Evolutionary conservation across 805 yeast genomes (phyloP).

Genomic region (Jamesozyma lodderae): DNA sequence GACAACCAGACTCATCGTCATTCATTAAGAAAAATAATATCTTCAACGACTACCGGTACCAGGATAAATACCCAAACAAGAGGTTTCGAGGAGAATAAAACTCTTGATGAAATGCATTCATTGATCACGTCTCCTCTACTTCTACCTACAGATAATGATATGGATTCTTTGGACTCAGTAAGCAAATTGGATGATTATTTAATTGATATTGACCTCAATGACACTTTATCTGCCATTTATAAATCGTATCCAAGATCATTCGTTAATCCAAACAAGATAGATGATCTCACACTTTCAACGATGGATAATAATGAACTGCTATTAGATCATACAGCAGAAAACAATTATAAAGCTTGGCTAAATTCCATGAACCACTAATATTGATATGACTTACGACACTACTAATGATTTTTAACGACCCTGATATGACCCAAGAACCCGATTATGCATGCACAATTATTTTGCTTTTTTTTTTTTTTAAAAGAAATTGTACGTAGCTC

Average conservation of each 20-base stretch:
- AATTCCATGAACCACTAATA: too few relatives aligned
- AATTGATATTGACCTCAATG: not conserved
- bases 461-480: too few relatives aligned
- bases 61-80: not conserved
- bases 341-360: constrained; percentile 23
- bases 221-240: not conserved
- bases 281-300: too few relatives aligned
- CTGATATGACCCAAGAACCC: too few relatives aligned
- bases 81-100: not conserved
- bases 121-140: constrained; percentile 14
- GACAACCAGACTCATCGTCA: too few relatives aligned
- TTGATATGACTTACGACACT: too few relatives aligned
- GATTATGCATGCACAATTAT: too few relatives aligned
- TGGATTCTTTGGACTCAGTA: not conserved
- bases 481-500: too few relatives aligned
- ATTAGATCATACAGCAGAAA: constrained; percentile 21
- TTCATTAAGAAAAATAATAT: too few relatives aligned
- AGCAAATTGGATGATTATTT: not conserved
- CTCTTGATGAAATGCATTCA: constrained; percentile 5
- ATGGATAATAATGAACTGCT: too few relatives aligned
- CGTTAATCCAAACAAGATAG: too few relatives aligned
- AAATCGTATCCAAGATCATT: too few relatives aligned
- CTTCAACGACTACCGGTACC: not conserved
- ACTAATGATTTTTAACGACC: not conserved
- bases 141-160: constrained; percentile 5